Evolutionary conservation across 1,284 basidiomycete species (phyloP).

Genomic region (Ustilago shanxiensis): DNA sequence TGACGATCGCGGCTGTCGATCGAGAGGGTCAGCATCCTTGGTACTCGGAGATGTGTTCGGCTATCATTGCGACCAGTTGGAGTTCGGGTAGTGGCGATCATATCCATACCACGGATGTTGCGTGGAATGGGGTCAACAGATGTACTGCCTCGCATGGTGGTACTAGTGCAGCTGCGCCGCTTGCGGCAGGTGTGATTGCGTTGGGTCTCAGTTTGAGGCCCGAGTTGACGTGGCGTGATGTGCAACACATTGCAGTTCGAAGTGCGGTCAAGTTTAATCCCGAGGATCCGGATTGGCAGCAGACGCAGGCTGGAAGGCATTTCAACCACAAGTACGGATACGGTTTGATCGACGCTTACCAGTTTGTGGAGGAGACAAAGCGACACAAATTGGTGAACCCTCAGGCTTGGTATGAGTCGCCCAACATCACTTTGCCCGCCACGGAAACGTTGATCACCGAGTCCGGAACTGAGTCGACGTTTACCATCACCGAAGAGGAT

Average conservation of each 20-base stretch:
- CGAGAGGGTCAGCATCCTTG: conserved; percentile 92
- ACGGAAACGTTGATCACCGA: conserved; percentile 74
- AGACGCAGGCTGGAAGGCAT: conserved; percentile 80
- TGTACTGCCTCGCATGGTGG: conserved; percentile 91
- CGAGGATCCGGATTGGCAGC: conserved; percentile 94
- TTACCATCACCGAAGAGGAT: conserved; percentile 80
- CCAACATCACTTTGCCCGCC: conserved; percentile 48
- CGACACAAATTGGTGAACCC: conserved; percentile 91
- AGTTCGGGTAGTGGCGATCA: conserved; percentile 91
- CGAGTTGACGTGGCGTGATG: conserved; percentile 95
- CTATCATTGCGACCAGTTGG: conserved; percentile 95
- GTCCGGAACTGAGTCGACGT: conserved; percentile 78
- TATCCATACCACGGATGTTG: conserved; percentile 87
- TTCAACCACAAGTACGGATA: conserved; percentile 99
- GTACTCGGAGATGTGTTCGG: conserved; percentile 96
- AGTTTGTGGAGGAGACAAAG: conserved; percentile 84
- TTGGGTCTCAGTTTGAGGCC: conserved; percentile 72
- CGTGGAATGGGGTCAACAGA: conserved; percentile 77
- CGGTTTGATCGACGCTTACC: conserved; percentile 86
- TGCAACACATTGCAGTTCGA: conserved; percentile 89
- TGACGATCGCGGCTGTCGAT: conserved; percentile 94
- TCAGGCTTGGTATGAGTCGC: conserved; percentile 79
- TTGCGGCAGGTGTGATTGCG: conserved; percentile 74
- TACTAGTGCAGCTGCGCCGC: conserved; percentile 96
- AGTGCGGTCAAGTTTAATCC: conserved; percentile 85